Evolutionary conservation across 345 rosid genomes (phyloP), one percentile per base, ranked within the genome.

Genomic region (Acer campestre): DNA sequence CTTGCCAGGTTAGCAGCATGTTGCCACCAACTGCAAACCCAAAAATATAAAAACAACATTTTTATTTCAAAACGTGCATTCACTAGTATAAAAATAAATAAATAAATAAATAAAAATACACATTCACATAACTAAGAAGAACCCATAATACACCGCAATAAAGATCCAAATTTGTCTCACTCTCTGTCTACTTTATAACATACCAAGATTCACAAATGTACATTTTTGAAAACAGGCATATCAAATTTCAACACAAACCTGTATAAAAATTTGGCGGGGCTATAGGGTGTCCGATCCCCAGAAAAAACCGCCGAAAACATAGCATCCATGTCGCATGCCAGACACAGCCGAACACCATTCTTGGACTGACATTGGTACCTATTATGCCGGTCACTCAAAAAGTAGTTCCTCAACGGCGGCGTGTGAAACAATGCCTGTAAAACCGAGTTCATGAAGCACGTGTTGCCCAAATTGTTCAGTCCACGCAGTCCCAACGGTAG

Each of bases 401-500:
- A 90, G 75, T 90, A 90, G 70, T 85, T 85, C 61, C 90, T 40
- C 68, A 90, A 71, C 5, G 90, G 93, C 71, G 91, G 90, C 29
- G 91, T 85, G 69, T 86, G 93, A 7, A 90, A 85, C 80, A 88
- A 81, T 55, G 90, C 91, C 80, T 90, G 91, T 49, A 90, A 79
- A n/a, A 90, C 88, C n/a, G 91, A 90, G 70, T 86, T 90, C 93
- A 90, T 90, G 68, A 88, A 90, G 61, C 91, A 90, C 0, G 93
- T 90, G 63, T 86, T 90, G 14, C 93, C 93, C 27, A 90, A 67
- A 66, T 90, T 90, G 78, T 88, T 88, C 77, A 90, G 70, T 58
- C 93, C 93, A 1, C 91, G 84, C 25, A 90, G 63, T 20, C 91
- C 93, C 77, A 85, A 25, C 6, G 91, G 90, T 55, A 75, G 27